Base-by-base conservation (phyloP, 202 grass and related monocot genomes). In the Sporobolus alterniflorus region DNA sequence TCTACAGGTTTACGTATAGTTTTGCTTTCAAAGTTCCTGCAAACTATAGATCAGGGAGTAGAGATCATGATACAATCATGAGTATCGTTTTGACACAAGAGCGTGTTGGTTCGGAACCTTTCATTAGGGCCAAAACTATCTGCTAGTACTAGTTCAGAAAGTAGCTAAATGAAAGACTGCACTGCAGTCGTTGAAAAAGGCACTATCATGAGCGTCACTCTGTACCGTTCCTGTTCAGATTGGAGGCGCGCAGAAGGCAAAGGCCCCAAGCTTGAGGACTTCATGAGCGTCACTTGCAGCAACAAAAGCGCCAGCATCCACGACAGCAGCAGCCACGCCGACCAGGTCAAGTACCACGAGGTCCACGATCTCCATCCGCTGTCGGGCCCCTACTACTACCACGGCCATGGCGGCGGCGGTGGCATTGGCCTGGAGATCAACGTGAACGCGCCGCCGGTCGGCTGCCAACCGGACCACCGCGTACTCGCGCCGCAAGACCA, bases 221-320 rank as follows among this genome's bases (percentile, higher is more conserved):
- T 82, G 70, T 60, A 57, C 76, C 48, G 60, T 47, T 33, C 29
- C 60, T 82, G 73, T 60, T 11, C 74, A 90, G 88, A 80, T 71
- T 90, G 88, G 88, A 83, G 74, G 34, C 74, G 79, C 32, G 74
- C 51, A 30, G 88, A 87, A 64, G 54, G 75, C 68, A 80, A 83
- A 80, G 88, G 55, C 29, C 84, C 88, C 84, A 90, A 90, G 88
- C 84, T 90, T 30, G 88, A 90, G 84, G 88, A 90, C 75, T 90
- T 90, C 80, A 54, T 90, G 80, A 80, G 84, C 79, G 61, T 78
- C 54, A 82, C 75, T 71, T 90, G 85, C 88, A 69, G 36, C 84
- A 75, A 62, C 79, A 85, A 73, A 30, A 79, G 21, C 74, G 50
- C 41, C 74, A 21, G 51, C 31, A 2, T 73, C 66, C 34, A 86